Conservation (phyloP, 148 eudicot species). For the Cornus kousa region DNA sequence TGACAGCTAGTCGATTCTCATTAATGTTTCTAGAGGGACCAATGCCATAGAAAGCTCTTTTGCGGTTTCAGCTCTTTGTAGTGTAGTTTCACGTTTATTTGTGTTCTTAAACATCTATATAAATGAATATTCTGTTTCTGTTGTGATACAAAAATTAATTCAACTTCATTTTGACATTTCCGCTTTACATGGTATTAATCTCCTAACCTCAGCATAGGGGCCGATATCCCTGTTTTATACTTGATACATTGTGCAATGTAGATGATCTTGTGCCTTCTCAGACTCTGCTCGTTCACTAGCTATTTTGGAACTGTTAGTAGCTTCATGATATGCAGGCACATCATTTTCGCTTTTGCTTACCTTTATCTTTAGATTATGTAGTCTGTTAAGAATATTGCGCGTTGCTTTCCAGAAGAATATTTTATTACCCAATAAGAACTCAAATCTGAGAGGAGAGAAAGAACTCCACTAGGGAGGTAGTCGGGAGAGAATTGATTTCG, state of each 20-base stretch:
- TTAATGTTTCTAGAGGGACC: neutral
- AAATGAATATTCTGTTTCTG: neutral
- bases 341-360: too few species aligned
- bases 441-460: too few species aligned
- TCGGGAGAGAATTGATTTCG: too few species aligned
- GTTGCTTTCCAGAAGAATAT: neutral
- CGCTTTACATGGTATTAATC: neutral
- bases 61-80: too few species aligned
- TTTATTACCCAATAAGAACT: neutral
- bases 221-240: neutral
- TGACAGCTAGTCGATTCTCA: neutral
- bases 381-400: too few species aligned
- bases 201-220: neutral
- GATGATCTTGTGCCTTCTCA: neutral
- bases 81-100: neutral
- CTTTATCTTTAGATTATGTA: too few species aligned
- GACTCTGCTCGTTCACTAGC: neutral
- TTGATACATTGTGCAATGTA: neutral
- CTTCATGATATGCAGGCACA: neutral
- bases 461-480: too few species aligned
- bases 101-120: neutral
- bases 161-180: neutral
- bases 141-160: neutral
- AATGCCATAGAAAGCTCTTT: neutral
- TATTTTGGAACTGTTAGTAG: neutral